These are phyloP conservation scores for Pyrenochaeta sp. DNA, from an alignment of 2,329 filamentous ascomycete species.

Conservation along the genomic window DNA sequence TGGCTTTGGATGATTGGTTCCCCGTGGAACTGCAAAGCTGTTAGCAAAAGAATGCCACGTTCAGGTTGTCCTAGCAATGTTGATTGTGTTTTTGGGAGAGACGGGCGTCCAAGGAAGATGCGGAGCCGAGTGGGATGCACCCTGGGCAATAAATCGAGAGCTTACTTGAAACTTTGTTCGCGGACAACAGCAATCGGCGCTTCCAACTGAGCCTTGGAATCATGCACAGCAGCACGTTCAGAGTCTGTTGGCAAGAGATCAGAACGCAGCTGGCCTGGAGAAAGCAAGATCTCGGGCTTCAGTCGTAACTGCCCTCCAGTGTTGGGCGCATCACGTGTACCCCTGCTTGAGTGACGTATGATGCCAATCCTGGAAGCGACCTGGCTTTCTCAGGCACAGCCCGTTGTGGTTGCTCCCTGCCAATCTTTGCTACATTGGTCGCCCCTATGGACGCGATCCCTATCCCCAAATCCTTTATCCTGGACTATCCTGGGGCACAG, in stretches of 20 bases:
- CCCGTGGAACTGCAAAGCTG: too few species aligned
- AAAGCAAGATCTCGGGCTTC: slow-evolving; percentile 2
- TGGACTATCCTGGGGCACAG: neutral
- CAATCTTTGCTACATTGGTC: slow-evolving; percentile 4
- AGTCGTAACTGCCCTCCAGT: neutral
- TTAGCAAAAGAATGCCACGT: neutral
- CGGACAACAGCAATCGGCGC: neutral
- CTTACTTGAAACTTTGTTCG: neutral
- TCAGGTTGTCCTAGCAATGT: slow-evolving; percentile 16
- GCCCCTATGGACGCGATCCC: neutral
- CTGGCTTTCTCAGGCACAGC: slow-evolving; percentile 7
- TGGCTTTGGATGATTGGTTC: too few species aligned
- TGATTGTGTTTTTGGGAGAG: slow-evolving; percentile 15
- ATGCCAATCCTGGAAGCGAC: slow-evolving; percentile 2
- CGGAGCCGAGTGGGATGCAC: slow-evolving; percentile 18
- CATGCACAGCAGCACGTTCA: neutral
- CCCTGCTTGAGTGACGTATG: slow-evolving; percentile 3
- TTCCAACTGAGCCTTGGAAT: neutral
- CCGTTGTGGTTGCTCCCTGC: slow-evolving; percentile 4
- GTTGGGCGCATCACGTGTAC: slow-evolving; percentile 3
- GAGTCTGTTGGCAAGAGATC: neutral
- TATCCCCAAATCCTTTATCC: neutral
- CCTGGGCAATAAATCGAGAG: slow-evolving; percentile 6
- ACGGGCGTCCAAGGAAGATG: neutral
- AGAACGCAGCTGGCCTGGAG: neutral